Conservation (phyloP, 805 yeast genomes). For the Cyberlindnera sargentensis region DNA sequence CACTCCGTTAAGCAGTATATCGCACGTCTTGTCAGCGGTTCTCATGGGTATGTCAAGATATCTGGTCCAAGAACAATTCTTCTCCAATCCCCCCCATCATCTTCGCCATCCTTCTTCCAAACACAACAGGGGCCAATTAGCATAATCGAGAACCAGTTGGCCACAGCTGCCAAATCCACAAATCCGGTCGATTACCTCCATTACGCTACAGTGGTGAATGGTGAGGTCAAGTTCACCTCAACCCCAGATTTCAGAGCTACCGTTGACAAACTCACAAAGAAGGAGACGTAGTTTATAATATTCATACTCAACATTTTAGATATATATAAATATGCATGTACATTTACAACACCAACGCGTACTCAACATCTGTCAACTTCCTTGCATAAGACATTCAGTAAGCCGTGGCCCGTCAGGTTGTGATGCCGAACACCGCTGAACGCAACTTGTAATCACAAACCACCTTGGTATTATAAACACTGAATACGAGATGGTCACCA, state of each 20-base stretch:
- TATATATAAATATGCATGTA: too few relatives aligned
- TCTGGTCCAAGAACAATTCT: constrained; percentile 39
- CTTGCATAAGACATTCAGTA: too few relatives aligned
- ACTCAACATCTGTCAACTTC: too few relatives aligned
- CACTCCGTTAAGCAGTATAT: not conserved
- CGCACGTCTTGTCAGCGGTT: not conserved
- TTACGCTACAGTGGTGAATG: constrained; percentile 37
- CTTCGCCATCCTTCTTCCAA: not conserved
- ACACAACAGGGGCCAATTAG: constrained; percentile 4
- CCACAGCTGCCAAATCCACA: not conserved
- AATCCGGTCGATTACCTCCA: constrained; percentile 39
- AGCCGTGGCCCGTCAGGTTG: too few relatives aligned
- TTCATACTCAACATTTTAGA: too few relatives aligned
- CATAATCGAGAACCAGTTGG: constrained; percentile 6
- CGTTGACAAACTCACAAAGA: constrained; percentile 25
- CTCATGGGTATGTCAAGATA: constrained; percentile 29
- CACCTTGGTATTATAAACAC: too few relatives aligned
- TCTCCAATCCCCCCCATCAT: constrained; percentile 10
- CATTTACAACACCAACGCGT: too few relatives aligned
- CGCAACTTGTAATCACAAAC: too few relatives aligned
- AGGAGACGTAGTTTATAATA: not conserved
- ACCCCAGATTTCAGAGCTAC: constrained; percentile 35
- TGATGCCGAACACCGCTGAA: too few relatives aligned
- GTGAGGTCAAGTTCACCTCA: constrained; percentile 36
- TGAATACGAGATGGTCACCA: too few relatives aligned